Conservation (phyloP, 257 asterid species). For the Przewalskia tangutica region DNA sequence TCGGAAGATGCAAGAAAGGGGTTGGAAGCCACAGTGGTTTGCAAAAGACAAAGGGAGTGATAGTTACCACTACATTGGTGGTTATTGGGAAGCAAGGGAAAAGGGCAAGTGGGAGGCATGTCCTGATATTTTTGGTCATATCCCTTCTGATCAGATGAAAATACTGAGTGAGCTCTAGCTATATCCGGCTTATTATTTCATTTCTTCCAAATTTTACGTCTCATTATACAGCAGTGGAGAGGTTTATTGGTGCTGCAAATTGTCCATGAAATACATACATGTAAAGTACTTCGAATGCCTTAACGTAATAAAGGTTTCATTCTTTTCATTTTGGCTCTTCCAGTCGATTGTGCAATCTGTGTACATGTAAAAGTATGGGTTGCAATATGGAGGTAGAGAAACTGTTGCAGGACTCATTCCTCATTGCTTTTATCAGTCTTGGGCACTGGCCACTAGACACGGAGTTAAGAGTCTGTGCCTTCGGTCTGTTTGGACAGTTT, state of each 20-base stretch:
- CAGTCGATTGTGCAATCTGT: neutral
- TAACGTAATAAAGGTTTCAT: neutral
- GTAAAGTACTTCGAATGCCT: neutral
- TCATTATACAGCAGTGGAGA: neutral
- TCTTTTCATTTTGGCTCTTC: neutral
- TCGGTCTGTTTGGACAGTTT: neutral
- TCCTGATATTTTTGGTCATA: constrained; percentile 79
- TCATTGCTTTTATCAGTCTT: neutral
- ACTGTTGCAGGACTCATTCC: neutral
- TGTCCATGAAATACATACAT: neutral
- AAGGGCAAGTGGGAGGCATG: constrained; percentile 68
- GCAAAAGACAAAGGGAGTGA: constrained; percentile 46
- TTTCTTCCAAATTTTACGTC: neutral
- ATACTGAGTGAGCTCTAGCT: constrained; percentile 21
- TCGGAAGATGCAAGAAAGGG: constrained; percentile 81
- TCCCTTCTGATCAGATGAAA: constrained; percentile 40
- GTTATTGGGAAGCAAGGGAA: constrained; percentile 97
- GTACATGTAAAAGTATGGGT: no score
- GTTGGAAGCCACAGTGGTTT: constrained; percentile 91
- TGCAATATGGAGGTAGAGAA: neutral
- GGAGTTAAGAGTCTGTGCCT: neutral
- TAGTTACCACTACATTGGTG: constrained; percentile 53
- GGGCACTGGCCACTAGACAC: neutral
- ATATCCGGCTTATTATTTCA: constrained; percentile 1
- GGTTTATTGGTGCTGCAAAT: neutral